Evolutionary conservation across 2,329 filamentous ascomycete species (phyloP).

Genomic region (Fusarium robinianum): DNA sequence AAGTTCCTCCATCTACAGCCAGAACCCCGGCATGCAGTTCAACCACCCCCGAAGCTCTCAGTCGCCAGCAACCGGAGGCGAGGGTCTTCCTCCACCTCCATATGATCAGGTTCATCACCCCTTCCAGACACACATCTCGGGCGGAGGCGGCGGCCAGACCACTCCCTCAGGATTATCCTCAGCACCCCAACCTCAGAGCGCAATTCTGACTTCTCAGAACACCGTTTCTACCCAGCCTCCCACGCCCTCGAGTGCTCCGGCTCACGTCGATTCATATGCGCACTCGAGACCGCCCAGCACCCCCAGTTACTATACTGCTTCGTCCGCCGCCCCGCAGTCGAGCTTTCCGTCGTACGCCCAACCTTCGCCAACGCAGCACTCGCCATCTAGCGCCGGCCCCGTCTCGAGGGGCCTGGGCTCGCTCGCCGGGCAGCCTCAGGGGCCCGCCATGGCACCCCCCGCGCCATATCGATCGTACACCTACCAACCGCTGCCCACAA

Average conservation of each 20-base stretch:
- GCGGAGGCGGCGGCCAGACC: constrained; percentile 46
- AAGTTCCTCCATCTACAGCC: constrained; percentile 48
- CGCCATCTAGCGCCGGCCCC: constrained; percentile 50
- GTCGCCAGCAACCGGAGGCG: constrained; percentile 58
- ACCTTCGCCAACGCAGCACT: constrained; percentile 48
- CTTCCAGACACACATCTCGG: constrained; percentile 63
- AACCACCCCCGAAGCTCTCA: constrained; percentile 42
- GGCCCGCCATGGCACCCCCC: constrained; percentile 51
- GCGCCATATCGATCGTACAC: constrained; percentile 55
- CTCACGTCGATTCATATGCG: constrained; percentile 62
- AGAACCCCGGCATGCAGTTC: constrained; percentile 54
- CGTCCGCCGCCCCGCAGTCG: constrained; percentile 53
- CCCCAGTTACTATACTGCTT: constrained; percentile 63
- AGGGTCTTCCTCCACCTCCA: constrained; percentile 67
- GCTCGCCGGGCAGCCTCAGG: constrained; percentile 31
- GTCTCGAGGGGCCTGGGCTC: constrained; percentile 47
- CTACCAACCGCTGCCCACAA: constrained; percentile 61
- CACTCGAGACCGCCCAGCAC: constrained; percentile 58
- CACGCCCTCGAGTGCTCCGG: constrained; percentile 56
- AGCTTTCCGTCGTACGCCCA: constrained; percentile 51
- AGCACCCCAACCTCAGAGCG: constrained; percentile 37
- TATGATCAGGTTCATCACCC: constrained; percentile 70
- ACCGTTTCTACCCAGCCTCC: constrained; percentile 49
- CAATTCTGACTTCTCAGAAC: constrained; percentile 37
- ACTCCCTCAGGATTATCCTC: constrained; percentile 37